A percentile compares a stretch with the other conserved stretches of the same genome.
Conservation (phyloP, 108 stramenopile genomes). For the Nitzschia inconspicua region DNA sequence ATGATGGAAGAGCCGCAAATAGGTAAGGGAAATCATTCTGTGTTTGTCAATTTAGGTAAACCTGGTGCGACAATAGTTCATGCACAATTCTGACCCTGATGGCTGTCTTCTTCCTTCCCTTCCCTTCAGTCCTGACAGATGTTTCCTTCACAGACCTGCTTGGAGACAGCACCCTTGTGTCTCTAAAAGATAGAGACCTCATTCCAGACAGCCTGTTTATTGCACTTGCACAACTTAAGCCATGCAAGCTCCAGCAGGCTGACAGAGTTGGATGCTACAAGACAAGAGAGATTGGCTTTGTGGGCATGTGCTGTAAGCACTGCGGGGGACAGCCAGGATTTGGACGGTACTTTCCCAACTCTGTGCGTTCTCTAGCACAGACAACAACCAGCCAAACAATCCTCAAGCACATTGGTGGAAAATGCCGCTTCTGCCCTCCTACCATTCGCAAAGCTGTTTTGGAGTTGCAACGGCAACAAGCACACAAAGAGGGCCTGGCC, state of each 20-base stretch:
- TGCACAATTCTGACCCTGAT: no score
- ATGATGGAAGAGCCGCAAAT: no score
- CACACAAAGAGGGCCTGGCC: conserved; percentile 26
- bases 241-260: conserved; percentile 38
- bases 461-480: conserved; percentile 41
- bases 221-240: conserved; percentile 70
- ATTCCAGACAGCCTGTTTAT: conserved; percentile 71
- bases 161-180: conserved; percentile 40
- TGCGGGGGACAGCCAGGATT: conserved; percentile 69
- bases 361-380: conserved; percentile 63
- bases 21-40: no score
- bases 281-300: conserved; percentile 51
- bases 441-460: conserved; percentile 42
- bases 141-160: conserved; percentile 20
- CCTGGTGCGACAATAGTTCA: no score
- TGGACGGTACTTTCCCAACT: conserved; percentile 69
- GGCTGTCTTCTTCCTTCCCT: no score
- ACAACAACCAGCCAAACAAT: conserved; percentile 79
- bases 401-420: conserved; percentile 65
- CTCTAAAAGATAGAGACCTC: conserved; percentile 52
- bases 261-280: conserved; percentile 78
- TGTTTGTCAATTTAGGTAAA: no score
- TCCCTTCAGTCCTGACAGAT: conserved; percentile 6
- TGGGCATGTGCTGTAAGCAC: conserved; percentile 68
- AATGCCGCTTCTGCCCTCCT: conserved; percentile 59